These are phyloP conservation scores for Calonectria fujianensis DNA, from an alignment of 2,329 filamentous ascomycete species.

Conservation along the genomic window DNA sequence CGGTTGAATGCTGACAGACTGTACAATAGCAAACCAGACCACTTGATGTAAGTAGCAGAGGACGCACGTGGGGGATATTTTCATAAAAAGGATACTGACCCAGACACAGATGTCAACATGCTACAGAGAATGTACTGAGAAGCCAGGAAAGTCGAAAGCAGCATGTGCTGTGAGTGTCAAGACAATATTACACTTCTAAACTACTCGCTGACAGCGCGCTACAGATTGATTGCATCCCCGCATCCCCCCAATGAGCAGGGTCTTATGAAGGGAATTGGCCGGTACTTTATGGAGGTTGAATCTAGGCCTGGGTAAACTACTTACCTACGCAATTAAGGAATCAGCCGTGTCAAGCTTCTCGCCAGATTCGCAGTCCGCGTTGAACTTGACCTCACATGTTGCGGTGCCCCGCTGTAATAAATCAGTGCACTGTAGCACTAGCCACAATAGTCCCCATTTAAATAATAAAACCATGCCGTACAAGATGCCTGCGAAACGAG, in stretches of 20 bases:
- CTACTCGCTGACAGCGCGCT: background rate
- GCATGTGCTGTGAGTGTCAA: background rate
- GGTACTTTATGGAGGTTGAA: no score
- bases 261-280: background rate
- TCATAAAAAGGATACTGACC: background rate
- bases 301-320: no score
- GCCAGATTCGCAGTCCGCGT: no score
- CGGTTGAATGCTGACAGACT: background rate
- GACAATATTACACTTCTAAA: no score
- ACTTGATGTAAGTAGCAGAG: background rate
- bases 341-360: background rate
- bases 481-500: conserved; percentile 17
- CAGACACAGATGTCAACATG: background rate
- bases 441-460: conserved; percentile 12
- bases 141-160: background rate
- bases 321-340: background rate
- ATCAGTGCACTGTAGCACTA: conserved; percentile 23
- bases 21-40: background rate
- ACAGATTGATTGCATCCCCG: background rate
- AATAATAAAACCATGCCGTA: conserved; percentile 14
- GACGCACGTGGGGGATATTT: background rate
- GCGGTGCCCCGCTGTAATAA: background rate
- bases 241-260: no score
- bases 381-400: background rate
- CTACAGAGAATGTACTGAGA: background rate